A percentile compares a stretch with the other conserved stretches of the same genome.
Evolutionary conservation across 495 filamentous ascomycete species (phyloP).

Genomic region (Daldinia caldariorum): DNA sequence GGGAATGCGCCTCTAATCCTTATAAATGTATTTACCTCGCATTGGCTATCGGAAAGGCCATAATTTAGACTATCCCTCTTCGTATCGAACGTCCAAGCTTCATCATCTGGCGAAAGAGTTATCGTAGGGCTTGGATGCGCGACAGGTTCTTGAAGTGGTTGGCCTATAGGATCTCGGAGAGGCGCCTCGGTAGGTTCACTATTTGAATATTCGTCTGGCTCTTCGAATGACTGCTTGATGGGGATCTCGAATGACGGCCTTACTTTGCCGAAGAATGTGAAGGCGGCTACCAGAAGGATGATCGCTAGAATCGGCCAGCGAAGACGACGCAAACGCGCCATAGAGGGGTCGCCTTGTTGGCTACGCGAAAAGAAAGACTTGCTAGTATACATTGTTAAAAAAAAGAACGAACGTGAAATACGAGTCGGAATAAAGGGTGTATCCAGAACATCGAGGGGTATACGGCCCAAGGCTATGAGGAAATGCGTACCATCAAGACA

Average conservation of each 20-base stretch:
- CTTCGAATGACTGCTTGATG: background rate
- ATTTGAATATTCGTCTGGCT: background rate
- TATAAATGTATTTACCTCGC: slow-evolving; percentile 22
- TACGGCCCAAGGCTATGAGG: slow-evolving; percentile 13
- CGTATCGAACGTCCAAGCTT: slow-evolving; percentile 29
- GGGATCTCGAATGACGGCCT: slow-evolving; percentile 18
- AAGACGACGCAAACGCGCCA: slow-evolving; percentile 34
- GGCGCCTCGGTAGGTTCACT: background rate
- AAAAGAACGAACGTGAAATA: slow-evolving; percentile 1
- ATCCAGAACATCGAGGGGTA: background rate
- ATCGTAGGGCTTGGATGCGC: slow-evolving; percentile 1
- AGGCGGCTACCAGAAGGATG: slow-evolving; percentile 19
- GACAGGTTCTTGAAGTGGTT: background rate
- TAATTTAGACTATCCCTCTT: slow-evolving; percentile 33
- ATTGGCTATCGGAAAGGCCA: slow-evolving; percentile 36
- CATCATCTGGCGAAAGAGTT: background rate
- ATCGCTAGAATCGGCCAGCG: slow-evolving; percentile 37
- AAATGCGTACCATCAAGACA: slow-evolving; percentile 22
- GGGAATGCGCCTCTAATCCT: background rate
- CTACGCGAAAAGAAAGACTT: slow-evolving; percentile 26
- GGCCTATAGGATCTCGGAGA: background rate
- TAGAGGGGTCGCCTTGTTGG: slow-evolving; percentile 32
- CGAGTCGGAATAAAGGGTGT: background rate
- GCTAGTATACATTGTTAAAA: slow-evolving; percentile 27
- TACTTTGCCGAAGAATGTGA: slow-evolving; percentile 24